Percentiles rank a stretch among this genome's conserved stretches.
Conservation (phyloP, 1,284 basidiomycete genomes). For the Pseudozyma sp. region DNA sequence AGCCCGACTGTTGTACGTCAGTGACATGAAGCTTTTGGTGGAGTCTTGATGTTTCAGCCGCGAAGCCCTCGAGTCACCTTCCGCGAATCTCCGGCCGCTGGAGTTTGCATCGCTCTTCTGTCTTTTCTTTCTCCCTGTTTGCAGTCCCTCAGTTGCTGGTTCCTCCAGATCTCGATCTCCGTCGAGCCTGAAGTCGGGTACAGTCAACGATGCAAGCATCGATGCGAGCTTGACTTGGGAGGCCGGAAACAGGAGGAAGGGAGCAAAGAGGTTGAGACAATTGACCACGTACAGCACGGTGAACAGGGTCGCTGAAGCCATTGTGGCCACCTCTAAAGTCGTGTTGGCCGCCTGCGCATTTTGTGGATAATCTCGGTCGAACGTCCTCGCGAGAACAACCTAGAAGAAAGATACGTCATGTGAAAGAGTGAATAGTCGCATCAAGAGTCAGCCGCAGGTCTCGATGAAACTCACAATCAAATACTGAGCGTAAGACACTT, state of each 20-base stretch:
- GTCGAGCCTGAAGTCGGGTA: neutral
- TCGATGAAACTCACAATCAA: too few relatives aligned
- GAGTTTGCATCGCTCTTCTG: neutral
- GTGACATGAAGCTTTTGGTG: neutral
- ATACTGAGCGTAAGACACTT: constrained; percentile 5
- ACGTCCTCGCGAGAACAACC: constrained; percentile 8
- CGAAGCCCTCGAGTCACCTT: neutral
- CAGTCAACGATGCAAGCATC: constrained; percentile 11
- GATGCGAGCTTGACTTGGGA: constrained; percentile 35
- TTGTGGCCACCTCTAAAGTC: neutral
- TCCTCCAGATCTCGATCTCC: neutral
- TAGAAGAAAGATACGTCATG: neutral
- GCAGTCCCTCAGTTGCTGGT: neutral
- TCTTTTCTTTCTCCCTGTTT: neutral
- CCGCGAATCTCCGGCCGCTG: neutral
- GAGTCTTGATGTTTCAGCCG: constrained; percentile 9
- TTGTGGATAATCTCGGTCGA: constrained; percentile 5
- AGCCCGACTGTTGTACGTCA: too few relatives aligned
- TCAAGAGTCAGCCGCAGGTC: too few relatives aligned
- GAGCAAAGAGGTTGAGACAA: constrained; percentile 33
- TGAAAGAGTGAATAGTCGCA: neutral
- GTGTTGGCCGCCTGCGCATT: constrained; percentile 9
- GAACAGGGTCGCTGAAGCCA: constrained; percentile 16
- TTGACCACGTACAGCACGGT: constrained; percentile 32
- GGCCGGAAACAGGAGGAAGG: constrained; percentile 31